Evolutionary conservation across 371 early-diverging fungal species (phyloP).

Genomic region (Lichtheimia corymbifera): DNA sequence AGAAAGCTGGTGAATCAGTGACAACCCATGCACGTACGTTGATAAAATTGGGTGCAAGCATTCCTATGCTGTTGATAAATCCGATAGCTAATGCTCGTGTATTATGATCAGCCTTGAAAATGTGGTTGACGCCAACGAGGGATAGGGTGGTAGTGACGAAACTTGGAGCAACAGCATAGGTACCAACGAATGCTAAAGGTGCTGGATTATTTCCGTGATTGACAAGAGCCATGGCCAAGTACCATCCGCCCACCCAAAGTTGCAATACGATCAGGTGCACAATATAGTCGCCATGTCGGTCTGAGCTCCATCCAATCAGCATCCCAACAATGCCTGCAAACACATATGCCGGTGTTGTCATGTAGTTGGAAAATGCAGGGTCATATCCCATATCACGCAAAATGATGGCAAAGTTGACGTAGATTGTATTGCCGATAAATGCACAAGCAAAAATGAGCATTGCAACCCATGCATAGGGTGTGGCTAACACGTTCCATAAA

Average conservation of each 20-base stretch:
- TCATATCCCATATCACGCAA: constrained; percentile 33
- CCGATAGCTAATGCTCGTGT: constrained; percentile 42
- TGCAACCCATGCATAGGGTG: constrained; percentile 40
- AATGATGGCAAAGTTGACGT: constrained; percentile 41
- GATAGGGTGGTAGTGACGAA: not conserved
- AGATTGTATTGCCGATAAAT: constrained; percentile 42
- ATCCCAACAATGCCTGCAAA: constrained; percentile 25
- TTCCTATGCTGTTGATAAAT: constrained; percentile 39
- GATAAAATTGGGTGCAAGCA: constrained; percentile 39
- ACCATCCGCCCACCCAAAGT: constrained; percentile 21
- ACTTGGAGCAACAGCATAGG: constrained; percentile 11
- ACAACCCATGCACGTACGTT: constrained; percentile 36
- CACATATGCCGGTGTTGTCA: constrained; percentile 43
- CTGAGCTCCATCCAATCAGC: constrained; percentile 18
- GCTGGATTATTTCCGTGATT: constrained; percentile 16
- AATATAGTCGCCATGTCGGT: constrained; percentile 9
- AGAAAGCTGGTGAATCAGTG: constrained; percentile 25
- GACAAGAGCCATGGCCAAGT: constrained; percentile 16
- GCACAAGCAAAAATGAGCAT: constrained; percentile 38
- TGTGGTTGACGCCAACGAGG: constrained; percentile 13
- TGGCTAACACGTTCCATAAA: constrained; percentile 26
- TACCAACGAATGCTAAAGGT: constrained; percentile 11
- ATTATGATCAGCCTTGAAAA: constrained; percentile 28
- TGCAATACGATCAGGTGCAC: constrained; percentile 13
- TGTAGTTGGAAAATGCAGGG: constrained; percentile 40